Conservation (phyloP, 352 stramenopile species). For the Phytopythium chamaehyphon region DNA sequence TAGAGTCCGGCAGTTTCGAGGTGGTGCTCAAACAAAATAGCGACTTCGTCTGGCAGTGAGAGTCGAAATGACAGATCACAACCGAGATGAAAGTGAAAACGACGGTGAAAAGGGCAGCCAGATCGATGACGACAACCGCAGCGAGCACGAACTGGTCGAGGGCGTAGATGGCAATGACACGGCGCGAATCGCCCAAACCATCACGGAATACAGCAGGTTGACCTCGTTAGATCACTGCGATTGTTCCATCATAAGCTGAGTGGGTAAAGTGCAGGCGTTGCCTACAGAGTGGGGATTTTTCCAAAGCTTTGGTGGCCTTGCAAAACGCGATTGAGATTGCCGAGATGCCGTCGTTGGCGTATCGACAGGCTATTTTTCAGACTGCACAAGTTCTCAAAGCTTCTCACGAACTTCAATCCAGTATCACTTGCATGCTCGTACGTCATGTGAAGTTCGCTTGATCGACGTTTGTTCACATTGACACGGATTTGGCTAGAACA, state of each 20-base stretch:
- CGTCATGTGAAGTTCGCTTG: neutral
- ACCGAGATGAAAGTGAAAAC: neutral
- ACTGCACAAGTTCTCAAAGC: constrained; percentile 35
- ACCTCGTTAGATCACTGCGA: neutral
- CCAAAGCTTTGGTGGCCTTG: constrained; percentile 37
- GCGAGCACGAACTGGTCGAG: neutral
- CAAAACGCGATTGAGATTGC: constrained; percentile 38
- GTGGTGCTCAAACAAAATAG: neutral
- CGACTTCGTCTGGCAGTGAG: neutral
- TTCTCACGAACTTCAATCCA: constrained; percentile 20
- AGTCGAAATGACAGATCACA: neutral
- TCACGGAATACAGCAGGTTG: constrained; percentile 20
- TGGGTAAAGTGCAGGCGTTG: constrained; percentile 26
- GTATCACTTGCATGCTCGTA: constrained; percentile 36
- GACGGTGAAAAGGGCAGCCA: neutral
- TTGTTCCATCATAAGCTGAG: neutral
- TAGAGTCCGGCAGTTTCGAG: neutral
- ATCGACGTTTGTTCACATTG: neutral
- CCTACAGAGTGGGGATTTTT: constrained; percentile 31
- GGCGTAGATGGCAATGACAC: constrained; percentile 8
- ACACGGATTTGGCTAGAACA: constrained; percentile 1
- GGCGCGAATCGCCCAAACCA: constrained; percentile 14
- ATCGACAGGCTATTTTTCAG: constrained; percentile 30
- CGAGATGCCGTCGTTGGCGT: constrained; percentile 18
- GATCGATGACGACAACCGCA: neutral